Percentiles rank a stretch among this genome's conserved stretches.
These are phyloP conservation scores for Aspergillus luchuensis DNA, from an alignment of 2,329 filamentous ascomycete species.

Conservation along the genomic window DNA sequence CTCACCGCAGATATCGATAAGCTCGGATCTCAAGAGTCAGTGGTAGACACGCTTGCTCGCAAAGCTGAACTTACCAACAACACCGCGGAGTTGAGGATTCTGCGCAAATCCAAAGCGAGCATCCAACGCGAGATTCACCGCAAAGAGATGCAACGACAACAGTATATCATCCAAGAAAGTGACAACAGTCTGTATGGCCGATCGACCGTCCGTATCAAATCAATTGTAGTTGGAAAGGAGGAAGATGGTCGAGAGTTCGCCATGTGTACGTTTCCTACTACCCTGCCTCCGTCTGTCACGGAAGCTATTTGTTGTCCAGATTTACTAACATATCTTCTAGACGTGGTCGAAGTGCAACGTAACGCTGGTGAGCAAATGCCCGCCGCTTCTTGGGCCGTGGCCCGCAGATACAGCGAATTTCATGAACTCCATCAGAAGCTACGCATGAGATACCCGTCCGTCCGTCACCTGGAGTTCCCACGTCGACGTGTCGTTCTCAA, in stretches of 20 bases:
- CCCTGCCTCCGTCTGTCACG: not conserved
- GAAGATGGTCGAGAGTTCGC: slow-evolving; percentile 93
- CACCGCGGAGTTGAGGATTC: slow-evolving; percentile 84
- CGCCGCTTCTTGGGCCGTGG: slow-evolving; percentile 89
- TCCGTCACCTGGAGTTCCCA: slow-evolving; percentile 88
- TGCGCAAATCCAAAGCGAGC: slow-evolving; percentile 92
- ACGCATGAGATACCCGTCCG: slow-evolving; percentile 79
- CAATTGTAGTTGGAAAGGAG: slow-evolving; percentile 87
- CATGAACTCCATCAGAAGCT: slow-evolving; percentile 91
- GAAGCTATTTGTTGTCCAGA: not conserved
- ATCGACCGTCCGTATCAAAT: slow-evolving; percentile 85
- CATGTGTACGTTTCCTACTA: slow-evolving; percentile 60
- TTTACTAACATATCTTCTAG: slow-evolving; percentile 36
- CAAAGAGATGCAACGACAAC: slow-evolving; percentile 93
- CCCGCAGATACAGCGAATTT: slow-evolving; percentile 95
- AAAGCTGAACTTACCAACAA: slow-evolving; percentile 99
- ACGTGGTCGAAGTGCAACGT: slow-evolving; percentile 87
- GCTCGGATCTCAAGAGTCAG: slow-evolving; percentile 80
- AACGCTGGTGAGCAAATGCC: slow-evolving; percentile 94
- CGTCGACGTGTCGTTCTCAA: slow-evolving; percentile 93
- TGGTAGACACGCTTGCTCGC: slow-evolving; percentile 85
- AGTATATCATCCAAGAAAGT: slow-evolving; percentile 96
- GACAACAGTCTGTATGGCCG: slow-evolving; percentile 96
- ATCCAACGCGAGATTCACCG: slow-evolving; percentile 87
- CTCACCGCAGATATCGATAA: slow-evolving; percentile 91